These are phyloP conservation scores for Claviceps sp. DNA, from an alignment of 2,329 filamentous ascomycete genomes.

Conservation along the genomic window DNA sequence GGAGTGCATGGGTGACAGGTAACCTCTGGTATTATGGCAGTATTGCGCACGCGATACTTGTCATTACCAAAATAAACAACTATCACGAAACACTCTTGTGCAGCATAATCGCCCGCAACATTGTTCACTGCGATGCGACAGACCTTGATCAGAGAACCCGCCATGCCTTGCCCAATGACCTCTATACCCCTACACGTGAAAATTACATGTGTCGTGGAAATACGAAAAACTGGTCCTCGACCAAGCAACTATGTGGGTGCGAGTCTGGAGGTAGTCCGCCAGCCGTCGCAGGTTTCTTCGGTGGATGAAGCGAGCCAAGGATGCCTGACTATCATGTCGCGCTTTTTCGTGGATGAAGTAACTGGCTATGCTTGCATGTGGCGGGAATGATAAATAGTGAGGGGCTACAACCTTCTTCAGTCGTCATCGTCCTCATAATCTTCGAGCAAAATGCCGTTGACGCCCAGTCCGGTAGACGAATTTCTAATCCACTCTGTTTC, in stretches of 20 bases:
- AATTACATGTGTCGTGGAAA: background rate
- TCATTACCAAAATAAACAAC: too few species aligned
- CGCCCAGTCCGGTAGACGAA: conserved; percentile 33
- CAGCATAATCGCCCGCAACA: too few species aligned
- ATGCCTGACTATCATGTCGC: background rate
- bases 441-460: conserved; percentile 62
- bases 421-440: conserved; percentile 45
- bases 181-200: background rate
- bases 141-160: background rate
- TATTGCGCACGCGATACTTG: too few species aligned
- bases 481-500: conserved; percentile 81
- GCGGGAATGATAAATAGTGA: too few species aligned
- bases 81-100: too few species aligned
- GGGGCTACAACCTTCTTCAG: conserved; percentile 3
- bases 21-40: too few species aligned
- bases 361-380: background rate
- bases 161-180: background rate
- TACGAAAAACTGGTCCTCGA: background rate
- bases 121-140: background rate
- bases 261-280: background rate
- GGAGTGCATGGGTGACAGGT: too few species aligned
- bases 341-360: background rate
- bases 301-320: background rate
- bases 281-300: background rate
- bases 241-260: background rate